These are phyloP conservation scores for Saturnispora ahearnii DNA, from an alignment of 805 yeast genomes.

Conservation along the genomic window DNA sequence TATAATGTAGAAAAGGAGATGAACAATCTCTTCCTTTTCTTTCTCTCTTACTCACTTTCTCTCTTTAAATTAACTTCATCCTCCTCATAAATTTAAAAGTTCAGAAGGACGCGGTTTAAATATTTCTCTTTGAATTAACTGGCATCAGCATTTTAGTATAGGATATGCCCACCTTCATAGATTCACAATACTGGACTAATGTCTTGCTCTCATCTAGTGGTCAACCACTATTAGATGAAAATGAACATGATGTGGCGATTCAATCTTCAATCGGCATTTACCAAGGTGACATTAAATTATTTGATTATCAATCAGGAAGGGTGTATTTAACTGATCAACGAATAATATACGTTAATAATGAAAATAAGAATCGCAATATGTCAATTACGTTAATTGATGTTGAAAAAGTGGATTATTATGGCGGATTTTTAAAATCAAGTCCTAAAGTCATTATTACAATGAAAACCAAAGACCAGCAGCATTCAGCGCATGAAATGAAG, in stretches of 20 bases:
- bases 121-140: not conserved
- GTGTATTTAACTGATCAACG: slow-evolving; percentile 67
- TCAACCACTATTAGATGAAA: slow-evolving; percentile 20
- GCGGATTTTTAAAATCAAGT: slow-evolving; percentile 64
- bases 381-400: slow-evolving; percentile 17
- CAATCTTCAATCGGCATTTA: slow-evolving; percentile 62
- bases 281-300: slow-evolving; percentile 61
- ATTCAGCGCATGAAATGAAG: not conserved
- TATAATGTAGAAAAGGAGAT: too few relatives aligned
- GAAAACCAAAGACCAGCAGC: not conserved
- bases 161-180: not conserved
- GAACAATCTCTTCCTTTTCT: too few relatives aligned
- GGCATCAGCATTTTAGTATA: not conserved
- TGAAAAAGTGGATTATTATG: slow-evolving; percentile 21
- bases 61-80: too few relatives aligned
- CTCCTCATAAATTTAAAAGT: too few relatives aligned
- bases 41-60: too few relatives aligned
- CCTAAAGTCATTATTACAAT: slow-evolving; percentile 51
- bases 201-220: slow-evolving; percentile 24
- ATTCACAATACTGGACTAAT: slow-evolving; percentile 18
- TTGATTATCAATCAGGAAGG: slow-evolving; percentile 63
- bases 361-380: slow-evolving; percentile 1
- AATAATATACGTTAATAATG: slow-evolving; percentile 52
- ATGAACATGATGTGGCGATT: slow-evolving; percentile 45
- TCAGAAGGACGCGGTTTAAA: too few relatives aligned